Percentiles rank a stretch among this genome's conserved stretches.
Evolutionary conservation across 257 asterid genomes (phyloP).

Genomic region (Nicotiana undulata): DNA sequence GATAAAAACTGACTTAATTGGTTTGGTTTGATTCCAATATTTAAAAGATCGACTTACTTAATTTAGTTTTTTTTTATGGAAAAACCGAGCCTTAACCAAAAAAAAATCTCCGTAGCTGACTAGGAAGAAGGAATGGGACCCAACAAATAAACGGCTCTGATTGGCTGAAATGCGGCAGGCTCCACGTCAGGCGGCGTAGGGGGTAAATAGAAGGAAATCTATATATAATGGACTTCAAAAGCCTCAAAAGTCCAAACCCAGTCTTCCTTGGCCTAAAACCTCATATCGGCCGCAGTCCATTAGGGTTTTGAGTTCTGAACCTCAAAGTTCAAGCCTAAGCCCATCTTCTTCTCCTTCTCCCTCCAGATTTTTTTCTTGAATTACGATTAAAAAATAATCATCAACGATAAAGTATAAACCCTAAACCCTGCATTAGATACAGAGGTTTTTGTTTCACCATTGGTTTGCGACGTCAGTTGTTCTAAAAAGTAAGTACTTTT

Average conservation of each 20-base stretch:
- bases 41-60: too few species aligned
- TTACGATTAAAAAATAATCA: slow-evolving; percentile 11
- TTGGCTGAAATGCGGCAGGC: neutral
- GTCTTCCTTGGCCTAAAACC: slow-evolving; percentile 4
- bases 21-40: too few species aligned
- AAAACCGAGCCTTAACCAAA: too few species aligned
- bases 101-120: neutral
- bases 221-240: neutral
- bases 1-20: too few species aligned
- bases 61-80: too few species aligned
- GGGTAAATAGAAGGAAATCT: neutral
- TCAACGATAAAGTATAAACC: slow-evolving; percentile 3
- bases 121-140: neutral
- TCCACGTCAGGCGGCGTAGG: neutral
- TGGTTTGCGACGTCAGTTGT: neutral
- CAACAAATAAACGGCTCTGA: neutral
- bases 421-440: slow-evolving; percentile 12
- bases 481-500: slow-evolving; percentile 1
- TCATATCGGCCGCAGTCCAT: slow-evolving; percentile 16
- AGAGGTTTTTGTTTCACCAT: slow-evolving; percentile 2
- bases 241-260: neutral
- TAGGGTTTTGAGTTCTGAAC: slow-evolving; percentile 21
- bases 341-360: slow-evolving; percentile 20
- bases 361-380: neutral
- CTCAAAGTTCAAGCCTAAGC: slow-evolving; percentile 6